A percentile compares a stretch with the other conserved stretches of the same genome.
Evolutionary conservation across 2,329 filamentous ascomycete genomes (phyloP).

Genomic region (Colletotrichum lini): DNA sequence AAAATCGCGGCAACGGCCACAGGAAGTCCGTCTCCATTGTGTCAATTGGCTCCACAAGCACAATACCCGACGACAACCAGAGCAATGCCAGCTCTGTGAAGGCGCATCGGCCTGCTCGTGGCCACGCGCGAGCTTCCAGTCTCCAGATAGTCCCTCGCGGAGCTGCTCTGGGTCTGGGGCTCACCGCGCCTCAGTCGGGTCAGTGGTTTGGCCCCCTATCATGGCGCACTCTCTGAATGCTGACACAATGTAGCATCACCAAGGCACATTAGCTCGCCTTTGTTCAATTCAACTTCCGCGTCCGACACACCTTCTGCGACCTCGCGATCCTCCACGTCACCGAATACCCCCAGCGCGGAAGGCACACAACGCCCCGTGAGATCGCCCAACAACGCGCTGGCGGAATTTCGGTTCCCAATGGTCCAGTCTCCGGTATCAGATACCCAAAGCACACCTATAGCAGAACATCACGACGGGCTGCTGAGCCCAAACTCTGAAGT

Average conservation of each 20-base stretch:
- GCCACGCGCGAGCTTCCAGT: constrained; percentile 85
- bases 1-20: constrained; percentile 69
- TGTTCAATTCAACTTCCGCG: constrained; percentile 70
- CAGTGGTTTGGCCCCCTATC: constrained; percentile 44
- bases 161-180: constrained; percentile 44
- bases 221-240: background rate
- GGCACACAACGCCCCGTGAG: constrained; percentile 57
- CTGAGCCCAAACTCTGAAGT: constrained; percentile 54
- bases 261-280: constrained; percentile 63
- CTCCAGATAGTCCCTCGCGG: constrained; percentile 77
- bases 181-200: constrained; percentile 56
- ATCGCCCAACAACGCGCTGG: constrained; percentile 60
- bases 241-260: constrained; percentile 49
- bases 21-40: constrained; percentile 87
- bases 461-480: constrained; percentile 54
- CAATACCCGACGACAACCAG: constrained; percentile 60
- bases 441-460: constrained; percentile 47
- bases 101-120: constrained; percentile 68
- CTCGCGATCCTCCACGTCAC: constrained; percentile 59
- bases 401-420: constrained; percentile 72
- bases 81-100: constrained; percentile 58
- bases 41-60: constrained; percentile 75
- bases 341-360: constrained; percentile 59
- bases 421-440: constrained; percentile 59
- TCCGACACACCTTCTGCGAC: constrained; percentile 62